These are phyloP conservation scores for Myxozyma neotropica DNA, from an alignment of 805 yeast species.

Conservation along the genomic window DNA sequence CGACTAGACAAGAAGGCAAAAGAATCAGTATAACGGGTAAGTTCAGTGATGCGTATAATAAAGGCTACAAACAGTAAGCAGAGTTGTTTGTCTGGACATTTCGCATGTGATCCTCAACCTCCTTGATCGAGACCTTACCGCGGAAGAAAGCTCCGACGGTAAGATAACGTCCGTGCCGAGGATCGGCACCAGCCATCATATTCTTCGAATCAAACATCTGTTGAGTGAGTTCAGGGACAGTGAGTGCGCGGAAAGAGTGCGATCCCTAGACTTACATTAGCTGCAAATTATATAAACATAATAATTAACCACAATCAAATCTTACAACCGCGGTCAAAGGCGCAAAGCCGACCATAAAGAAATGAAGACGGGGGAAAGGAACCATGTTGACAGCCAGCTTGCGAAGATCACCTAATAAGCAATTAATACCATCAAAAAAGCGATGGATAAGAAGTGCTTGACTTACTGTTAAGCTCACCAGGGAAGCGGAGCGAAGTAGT, in stretches of 20 bases:
- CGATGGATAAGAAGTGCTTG: background rate
- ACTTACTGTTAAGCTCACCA: constrained; percentile 73
- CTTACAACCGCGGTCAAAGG: constrained; percentile 67
- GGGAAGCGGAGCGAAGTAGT: constrained; percentile 95
- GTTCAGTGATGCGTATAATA: background rate
- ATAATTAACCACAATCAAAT: background rate
- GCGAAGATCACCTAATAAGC: constrained; percentile 69
- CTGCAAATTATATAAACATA: background rate
- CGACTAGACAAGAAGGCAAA: constrained; percentile 52
- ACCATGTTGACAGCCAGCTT: constrained; percentile 92
- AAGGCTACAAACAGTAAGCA: constrained; percentile 49
- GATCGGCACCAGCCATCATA: constrained; percentile 96
- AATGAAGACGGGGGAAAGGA: constrained; percentile 95
- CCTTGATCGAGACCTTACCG: constrained; percentile 90
- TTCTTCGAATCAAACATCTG: constrained; percentile 91
- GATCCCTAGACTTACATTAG: constrained; percentile 51
- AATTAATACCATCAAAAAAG: background rate
- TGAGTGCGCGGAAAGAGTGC: constrained; percentile 78
- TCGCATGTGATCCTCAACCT: constrained; percentile 92
- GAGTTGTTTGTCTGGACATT: constrained; percentile 83
- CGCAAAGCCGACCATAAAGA: constrained; percentile 94
- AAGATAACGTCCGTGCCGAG: constrained; percentile 87
- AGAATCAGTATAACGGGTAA: no score
- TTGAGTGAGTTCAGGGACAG: constrained; percentile 92
- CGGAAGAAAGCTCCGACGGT: constrained; percentile 94